Conservation (phyloP, 169 alveolate genomes). For the Plasmodium malariae region DNA sequence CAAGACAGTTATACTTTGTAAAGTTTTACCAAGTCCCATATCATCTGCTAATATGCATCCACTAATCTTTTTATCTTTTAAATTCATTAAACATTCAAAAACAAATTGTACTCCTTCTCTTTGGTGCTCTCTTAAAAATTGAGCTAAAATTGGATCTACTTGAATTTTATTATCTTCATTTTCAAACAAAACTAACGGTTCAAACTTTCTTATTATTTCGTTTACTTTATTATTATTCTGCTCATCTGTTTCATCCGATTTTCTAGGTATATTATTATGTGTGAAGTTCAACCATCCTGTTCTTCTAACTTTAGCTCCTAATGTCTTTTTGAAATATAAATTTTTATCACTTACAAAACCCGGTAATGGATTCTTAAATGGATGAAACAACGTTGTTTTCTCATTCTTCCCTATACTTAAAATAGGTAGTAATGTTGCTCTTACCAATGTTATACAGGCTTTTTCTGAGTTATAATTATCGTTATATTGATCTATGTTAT, state of each 20-base stretch:
- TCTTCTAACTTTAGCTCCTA: conserved; percentile 55
- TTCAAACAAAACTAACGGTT: conserved; percentile 52
- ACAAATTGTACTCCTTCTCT: conserved; percentile 93
- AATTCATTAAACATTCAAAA: conserved; percentile 93
- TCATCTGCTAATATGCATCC: conserved; percentile 95
- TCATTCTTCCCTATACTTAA: conserved; percentile 60
- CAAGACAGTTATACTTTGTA: conserved; percentile 91
- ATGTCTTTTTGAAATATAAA: conserved; percentile 25
- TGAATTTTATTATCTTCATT: conserved; percentile 66
- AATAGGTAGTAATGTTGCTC: conserved; percentile 68
- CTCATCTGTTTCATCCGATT: conserved; percentile 54
- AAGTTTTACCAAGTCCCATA: conserved; percentile 94
- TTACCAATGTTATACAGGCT: conserved; percentile 46
- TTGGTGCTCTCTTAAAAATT: conserved; percentile 89
- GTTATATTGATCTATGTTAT: neutral
- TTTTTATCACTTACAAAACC: conserved; percentile 57
- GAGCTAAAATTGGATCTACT: conserved; percentile 82
- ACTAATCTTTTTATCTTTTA: conserved; percentile 89
- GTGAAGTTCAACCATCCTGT: conserved; percentile 62
- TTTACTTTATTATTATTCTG: conserved; percentile 1
- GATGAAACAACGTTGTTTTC: conserved; percentile 62
- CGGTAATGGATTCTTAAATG: conserved; percentile 62
- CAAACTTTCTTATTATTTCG: conserved; percentile 19
- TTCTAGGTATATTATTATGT: conserved; percentile 41
- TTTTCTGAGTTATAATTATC: conserved; percentile 17